Percentiles rank a stretch among this genome's conserved stretches.
phyloP scores from a whole-genome alignment of 2,329 filamentous ascomycete genomes.

The Fusarium scirpi region DNA sequence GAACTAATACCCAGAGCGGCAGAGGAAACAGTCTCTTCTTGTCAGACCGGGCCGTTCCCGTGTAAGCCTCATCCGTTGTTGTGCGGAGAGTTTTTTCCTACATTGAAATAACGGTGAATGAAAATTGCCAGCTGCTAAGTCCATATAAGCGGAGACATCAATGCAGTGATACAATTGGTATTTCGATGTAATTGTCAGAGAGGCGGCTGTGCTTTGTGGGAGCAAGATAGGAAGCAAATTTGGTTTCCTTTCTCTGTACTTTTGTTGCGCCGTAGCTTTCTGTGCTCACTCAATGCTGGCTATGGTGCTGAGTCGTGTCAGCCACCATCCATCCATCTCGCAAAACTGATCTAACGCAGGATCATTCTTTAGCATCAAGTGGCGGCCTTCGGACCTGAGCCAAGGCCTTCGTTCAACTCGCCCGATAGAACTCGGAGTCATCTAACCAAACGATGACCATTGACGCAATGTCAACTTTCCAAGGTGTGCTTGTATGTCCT shows the following conservation, averaged over 20 bases:
- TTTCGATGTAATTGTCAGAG: background rate
- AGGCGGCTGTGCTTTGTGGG: background rate
- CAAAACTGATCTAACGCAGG: background rate
- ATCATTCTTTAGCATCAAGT: background rate
- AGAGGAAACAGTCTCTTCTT: background rate
- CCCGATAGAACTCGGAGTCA: conserved; percentile 9
- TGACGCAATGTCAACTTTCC: background rate
- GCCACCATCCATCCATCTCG: background rate
- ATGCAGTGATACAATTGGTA: background rate
- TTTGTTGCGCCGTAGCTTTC: background rate
- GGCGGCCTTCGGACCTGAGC: background rate
- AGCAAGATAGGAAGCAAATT: background rate
- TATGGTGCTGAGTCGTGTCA: background rate
- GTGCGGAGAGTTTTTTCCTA: conserved; percentile 4
- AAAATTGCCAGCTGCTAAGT: background rate
- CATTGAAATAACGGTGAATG: background rate
- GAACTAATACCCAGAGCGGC: conserved; percentile 5
- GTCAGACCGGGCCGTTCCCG: conserved; percentile 33
- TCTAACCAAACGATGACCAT: background rate
- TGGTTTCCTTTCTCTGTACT: background rate
- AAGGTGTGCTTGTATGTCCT: background rate
- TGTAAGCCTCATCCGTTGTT: conserved; percentile 14
- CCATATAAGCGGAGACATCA: conserved; percentile 1
- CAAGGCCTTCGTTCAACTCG: background rate
- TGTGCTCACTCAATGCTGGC: background rate